Evolutionary conservation across 441 rosid genomes (phyloP).

Genomic region (Capsella rubella): DNA sequence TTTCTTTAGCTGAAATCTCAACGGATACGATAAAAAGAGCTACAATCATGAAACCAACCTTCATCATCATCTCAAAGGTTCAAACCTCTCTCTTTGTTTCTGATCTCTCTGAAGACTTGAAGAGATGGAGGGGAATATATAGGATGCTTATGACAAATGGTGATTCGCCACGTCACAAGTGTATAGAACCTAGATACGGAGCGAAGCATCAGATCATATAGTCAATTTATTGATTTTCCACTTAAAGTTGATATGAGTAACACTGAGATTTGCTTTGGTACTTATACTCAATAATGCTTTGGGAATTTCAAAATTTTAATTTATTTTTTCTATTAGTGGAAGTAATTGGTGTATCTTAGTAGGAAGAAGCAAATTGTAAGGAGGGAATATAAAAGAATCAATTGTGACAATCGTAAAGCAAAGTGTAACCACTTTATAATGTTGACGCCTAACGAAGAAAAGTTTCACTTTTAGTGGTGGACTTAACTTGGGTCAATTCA

Average conservation of each 20-base stretch:
- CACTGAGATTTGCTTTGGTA: slow-evolving; percentile 24
- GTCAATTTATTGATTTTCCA: slow-evolving; percentile 10
- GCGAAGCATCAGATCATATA: neutral
- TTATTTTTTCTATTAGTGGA: neutral
- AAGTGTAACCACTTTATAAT: slow-evolving; percentile 18
- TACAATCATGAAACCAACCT: slow-evolving; percentile 1
- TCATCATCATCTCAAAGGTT: slow-evolving; percentile 22
- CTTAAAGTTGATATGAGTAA: slow-evolving; percentile 30
- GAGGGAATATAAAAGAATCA: neutral
- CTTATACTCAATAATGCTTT: slow-evolving; percentile 35
- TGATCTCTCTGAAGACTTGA: neutral
- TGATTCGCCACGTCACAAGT: neutral
- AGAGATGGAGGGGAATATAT: slow-evolving; percentile 17
- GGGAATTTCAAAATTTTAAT: neutral
- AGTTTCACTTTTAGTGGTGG: neutral
- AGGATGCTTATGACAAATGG: neutral
- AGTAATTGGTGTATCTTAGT: neutral
- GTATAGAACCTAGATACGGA: neutral
- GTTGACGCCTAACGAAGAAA: neutral
- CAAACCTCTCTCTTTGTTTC: neutral
- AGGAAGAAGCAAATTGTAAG: neutral
- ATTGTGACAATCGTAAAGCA: slow-evolving; percentile 14
- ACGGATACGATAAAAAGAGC: slow-evolving; percentile 19
- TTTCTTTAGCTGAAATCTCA: neutral
- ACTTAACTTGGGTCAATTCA: neutral